Evolutionary conservation across 2,329 filamentous ascomycete genomes (phyloP), one percentile per base, ranked within the genome.

Genomic region (Trichoderma sp.): DNA sequence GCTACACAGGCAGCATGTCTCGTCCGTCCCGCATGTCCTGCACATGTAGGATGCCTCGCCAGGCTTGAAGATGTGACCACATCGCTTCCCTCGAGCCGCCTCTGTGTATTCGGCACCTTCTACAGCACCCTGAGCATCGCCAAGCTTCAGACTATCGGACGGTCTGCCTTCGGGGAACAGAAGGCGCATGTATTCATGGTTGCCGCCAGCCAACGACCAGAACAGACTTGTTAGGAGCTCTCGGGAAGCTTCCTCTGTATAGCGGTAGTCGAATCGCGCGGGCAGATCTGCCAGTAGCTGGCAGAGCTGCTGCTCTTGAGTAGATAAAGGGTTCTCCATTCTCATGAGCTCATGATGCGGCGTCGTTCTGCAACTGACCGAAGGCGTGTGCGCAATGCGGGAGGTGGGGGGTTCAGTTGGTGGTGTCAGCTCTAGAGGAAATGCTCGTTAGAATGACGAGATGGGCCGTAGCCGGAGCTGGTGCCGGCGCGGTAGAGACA

Each of bases 71-170:
- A 99, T 98, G 84, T 99, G 97, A 4, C 96, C 97, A 80, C 96
- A 99, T 61, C 94, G 91, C 82, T 97, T 97, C 70, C 97, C 96
- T 75, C 94, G 90, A 15, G 96, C 96, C 7, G 93, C 92, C 75
- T 95, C 92, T 23, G 94, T 96, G 80, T 98, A 99, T 81, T 99
- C 97, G 36, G 95, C 94, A 12, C 96, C 95, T 78, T 97, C 94
- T 71, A 94, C 87, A n/a, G 93, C 93, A 20, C 95, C 95, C 79
- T 99, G 97, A 17, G 95, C 95, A 76, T 93, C 91, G 73, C 92
- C 89, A 50, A 99, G 85, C 81, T 92, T 96, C 87, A 95, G 92
- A 59, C 83, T 84, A n/a, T 85, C 82, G 32, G 86, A 83, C 9
- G 91, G 88, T 53, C 86, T 87, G 13, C 94, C 93, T 53, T 91